Evolutionary conservation across 2,329 filamentous ascomycete genomes (phyloP).

Genomic region (Arthrobotrys iridis): DNA sequence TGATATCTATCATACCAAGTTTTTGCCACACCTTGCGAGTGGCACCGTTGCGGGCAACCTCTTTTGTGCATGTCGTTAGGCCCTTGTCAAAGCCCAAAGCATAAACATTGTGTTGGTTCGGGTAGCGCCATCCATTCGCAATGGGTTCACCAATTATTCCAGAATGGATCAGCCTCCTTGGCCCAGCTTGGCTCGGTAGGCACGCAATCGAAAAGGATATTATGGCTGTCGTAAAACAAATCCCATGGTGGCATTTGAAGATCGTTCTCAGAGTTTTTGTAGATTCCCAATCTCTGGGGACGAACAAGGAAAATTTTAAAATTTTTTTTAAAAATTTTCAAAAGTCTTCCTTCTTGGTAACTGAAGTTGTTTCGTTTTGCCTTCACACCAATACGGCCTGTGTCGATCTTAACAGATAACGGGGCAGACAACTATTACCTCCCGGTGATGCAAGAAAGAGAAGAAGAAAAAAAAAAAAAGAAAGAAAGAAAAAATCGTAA

Average conservation of each 20-base stretch:
- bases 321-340: background rate
- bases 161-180: conserved; percentile 47
- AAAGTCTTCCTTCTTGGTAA: background rate
- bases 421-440: conserved; percentile 23
- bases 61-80: conserved; percentile 32
- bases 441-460: background rate
- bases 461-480: background rate
- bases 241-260: conserved; percentile 14
- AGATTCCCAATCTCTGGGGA: conserved; percentile 13
- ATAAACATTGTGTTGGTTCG: conserved; percentile 16
- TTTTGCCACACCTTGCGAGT: conserved; percentile 48
- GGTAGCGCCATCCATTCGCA: conserved; percentile 53
- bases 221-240: conserved; percentile 10
- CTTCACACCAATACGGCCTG: background rate
- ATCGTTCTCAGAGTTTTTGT: conserved; percentile 8
- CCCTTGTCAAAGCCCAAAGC: conserved; percentile 16
- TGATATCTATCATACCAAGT: conserved; percentile 13
- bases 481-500: too few species aligned
- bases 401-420: conserved; percentile 32
- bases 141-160: conserved; percentile 44
- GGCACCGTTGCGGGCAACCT: conserved; percentile 38
- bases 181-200: conserved; percentile 41
- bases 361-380: conserved; percentile 28
- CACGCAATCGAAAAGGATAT: conserved; percentile 9
- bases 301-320: background rate